Evolutionary conservation across 257 asterid genomes (phyloP), one percentile per base, ranked within the genome.

Genomic region (Fraxinus americana): DNA sequence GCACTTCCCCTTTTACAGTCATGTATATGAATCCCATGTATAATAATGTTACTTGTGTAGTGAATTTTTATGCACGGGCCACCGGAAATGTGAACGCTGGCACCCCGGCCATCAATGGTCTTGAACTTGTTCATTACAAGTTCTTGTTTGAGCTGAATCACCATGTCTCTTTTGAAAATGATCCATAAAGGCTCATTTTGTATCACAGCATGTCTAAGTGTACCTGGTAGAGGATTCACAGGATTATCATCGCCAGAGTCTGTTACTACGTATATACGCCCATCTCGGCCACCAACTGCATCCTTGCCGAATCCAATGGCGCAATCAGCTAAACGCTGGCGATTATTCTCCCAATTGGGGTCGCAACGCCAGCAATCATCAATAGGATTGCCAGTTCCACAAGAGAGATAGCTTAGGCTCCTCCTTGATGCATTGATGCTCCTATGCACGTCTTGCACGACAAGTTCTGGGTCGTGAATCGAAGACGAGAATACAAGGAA

Each of bases 311-410:
- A 93, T 25, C 98, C 98, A 2, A 93, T 90, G 8, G 87, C 92
- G 67, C 98, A 93, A 72, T 91, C 97, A 7, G 98, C 98, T 4
- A 93, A 73, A 21, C 76, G 88, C 52, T 90, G 97, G 83, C 97
- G 96, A 66, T 89, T 83, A 3, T 25, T 71, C 30, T 86, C 87
- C 98, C 98, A 91, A 54, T 88, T 79, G 14, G 93, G 34, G 73
- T 81, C 68, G 80, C 98, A 93, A 34, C 94, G 88, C 98, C 98
- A 93, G 87, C 98, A 91, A 43, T 90, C 96, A 67, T 93, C 97
- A 7, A 93, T 83, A 0, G 98, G 98, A 82, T 93, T 93, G 12
- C 98, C 98, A 0, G 97, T 86, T 4, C 86, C 78, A 65, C 98
- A 93, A 0, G 97, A 90, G 5, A 87, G 77, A 71, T 80, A 87